phyloP scores from a whole-genome alignment of 208 protist genomes.

The Vickermania spadyakhi region DNA sequence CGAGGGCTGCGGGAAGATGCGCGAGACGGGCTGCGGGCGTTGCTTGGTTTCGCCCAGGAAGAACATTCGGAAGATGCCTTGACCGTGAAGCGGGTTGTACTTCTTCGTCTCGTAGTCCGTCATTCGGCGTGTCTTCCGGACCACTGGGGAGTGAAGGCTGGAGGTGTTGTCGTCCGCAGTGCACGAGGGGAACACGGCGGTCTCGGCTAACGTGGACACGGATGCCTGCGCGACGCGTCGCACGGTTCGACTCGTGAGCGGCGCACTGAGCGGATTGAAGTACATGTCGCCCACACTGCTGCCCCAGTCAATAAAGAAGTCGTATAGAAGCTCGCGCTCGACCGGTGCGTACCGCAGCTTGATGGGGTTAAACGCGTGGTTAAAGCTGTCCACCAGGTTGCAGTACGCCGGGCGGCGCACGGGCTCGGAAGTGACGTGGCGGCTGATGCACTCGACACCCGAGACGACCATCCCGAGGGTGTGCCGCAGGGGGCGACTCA shows the following conservation, averaged over 20 bases:
- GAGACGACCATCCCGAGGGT: slow-evolving; percentile 72
- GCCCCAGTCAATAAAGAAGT: slow-evolving; percentile 66
- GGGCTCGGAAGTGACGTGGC: slow-evolving; percentile 6
- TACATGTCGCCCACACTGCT: slow-evolving; percentile 54
- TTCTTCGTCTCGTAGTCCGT: background rate
- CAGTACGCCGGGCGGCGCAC: slow-evolving; percentile 48
- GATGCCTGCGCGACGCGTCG: slow-evolving; percentile 56
- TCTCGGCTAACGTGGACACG: slow-evolving; percentile 31
- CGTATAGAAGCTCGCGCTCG: slow-evolving; percentile 57
- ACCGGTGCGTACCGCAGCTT: slow-evolving; percentile 57
- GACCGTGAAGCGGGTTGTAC: background rate
- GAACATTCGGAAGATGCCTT: background rate
- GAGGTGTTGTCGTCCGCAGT: background rate
- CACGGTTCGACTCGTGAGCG: slow-evolving; percentile 38
- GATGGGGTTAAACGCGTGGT: slow-evolving; percentile 64
- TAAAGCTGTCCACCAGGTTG: slow-evolving; percentile 57
- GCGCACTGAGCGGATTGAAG: slow-evolving; percentile 52
- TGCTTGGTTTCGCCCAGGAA: background rate
- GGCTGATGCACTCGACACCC: slow-evolving; percentile 49
- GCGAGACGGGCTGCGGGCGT: background rate
- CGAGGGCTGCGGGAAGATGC: background rate
- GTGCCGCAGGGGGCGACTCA: slow-evolving; percentile 50
- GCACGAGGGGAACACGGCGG: background rate
- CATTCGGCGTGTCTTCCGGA: background rate
- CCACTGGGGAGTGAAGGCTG: background rate